Conservation (phyloP, 805 yeast species). For the Cyberlindnera xylosilytica region DNA sequence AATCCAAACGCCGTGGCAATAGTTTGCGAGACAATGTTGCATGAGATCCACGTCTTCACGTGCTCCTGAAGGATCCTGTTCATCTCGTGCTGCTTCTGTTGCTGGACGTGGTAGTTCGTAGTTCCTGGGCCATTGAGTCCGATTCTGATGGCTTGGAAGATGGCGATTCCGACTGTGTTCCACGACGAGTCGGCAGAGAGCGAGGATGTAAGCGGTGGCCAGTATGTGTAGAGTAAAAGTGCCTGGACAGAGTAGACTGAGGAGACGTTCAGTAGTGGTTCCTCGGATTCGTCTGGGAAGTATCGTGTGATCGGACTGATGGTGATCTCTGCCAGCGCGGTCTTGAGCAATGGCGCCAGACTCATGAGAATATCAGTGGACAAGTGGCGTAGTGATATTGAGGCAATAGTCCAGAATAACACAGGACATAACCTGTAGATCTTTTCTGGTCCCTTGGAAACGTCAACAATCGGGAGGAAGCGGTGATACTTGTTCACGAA, state of each 20-base stretch:
- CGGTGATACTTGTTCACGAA: slow-evolving; percentile 80
- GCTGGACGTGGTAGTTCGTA: slow-evolving; percentile 39
- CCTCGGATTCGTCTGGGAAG: slow-evolving; percentile 73
- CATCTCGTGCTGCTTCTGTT: slow-evolving; percentile 30
- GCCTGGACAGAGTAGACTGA: slow-evolving; percentile 95
- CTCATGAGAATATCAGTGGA: slow-evolving; percentile 44
- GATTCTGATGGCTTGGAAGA: slow-evolving; percentile 87
- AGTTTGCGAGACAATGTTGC: slow-evolving; percentile 85
- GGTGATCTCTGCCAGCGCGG: slow-evolving; percentile 80
- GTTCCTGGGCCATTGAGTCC: slow-evolving; percentile 83
- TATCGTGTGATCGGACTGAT: slow-evolving; percentile 87
- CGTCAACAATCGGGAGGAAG: slow-evolving; percentile 83
- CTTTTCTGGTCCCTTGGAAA: slow-evolving; percentile 75
- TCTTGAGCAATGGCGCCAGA: slow-evolving; percentile 67
- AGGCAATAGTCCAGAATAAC: slow-evolving; percentile 89
- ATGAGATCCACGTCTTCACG: slow-evolving; percentile 87
- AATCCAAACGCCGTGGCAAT: slow-evolving; percentile 92
- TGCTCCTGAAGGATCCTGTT: slow-evolving; percentile 62
- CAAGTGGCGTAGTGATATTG: slow-evolving; percentile 73
- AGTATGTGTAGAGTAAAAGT: slow-evolving; percentile 76
- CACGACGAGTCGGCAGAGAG: slow-evolving; percentile 94
- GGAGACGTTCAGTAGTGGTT: slow-evolving; percentile 81
- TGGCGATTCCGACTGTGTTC: slow-evolving; percentile 91
- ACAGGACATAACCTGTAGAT: slow-evolving; percentile 81
- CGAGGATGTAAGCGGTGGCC: slow-evolving; percentile 97